Evolutionary conservation across 257 asterid genomes (phyloP), one percentile per base, ranked within the genome.

Genomic region (Petunia secreta): DNA sequence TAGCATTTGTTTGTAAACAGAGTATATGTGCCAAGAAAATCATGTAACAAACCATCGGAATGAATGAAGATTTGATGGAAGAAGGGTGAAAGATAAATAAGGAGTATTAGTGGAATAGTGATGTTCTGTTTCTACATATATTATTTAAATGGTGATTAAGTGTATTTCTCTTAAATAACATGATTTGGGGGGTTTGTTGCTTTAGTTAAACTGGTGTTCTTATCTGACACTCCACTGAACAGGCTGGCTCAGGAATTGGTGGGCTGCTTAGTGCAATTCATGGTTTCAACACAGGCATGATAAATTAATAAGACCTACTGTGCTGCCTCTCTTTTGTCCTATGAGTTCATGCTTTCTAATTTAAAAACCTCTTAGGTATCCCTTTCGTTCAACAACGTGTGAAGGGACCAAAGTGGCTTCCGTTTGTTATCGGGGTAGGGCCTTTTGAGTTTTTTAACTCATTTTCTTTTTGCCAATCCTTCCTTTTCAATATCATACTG

Each of bases 351-450:
- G 63, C 41, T 80, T 66, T 62, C 53, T 6, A 5, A 58, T 75
- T 40, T 75, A 6, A 66, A 36, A 41, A 59, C 36, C 14, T 78
- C 76, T 68, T 87, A 90, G 97, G 95, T 69, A 85, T 92, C 75
- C 92, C 93, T 46, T 89, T 81, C 50, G 79, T 86, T 77, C 93
- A 89, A 75, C 89, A 89, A 65, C 86, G 84, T 60, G 83, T 90
- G 76, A 92, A 89, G 76, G 95, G 92, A 43, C 90, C 90, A 78
- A 92, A 89, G 89, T 87, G 92, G 94, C 87, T 92, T 85, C 94
- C 89, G 1, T 78, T 88, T 76, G 85, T 88, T 44, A 83, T 89
- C 80, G 94, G 93, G 93, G 97, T 90, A 89, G 46, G 37, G 25
- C 58, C 48, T 58, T 54, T 79, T 44, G 11, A 68, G 38, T 64